A percentile compares a stretch with the other conserved stretches of the same genome.
Evolutionary conservation across 805 yeast genomes (phyloP).

Genomic region (Spathaspora hagerdaliae): DNA sequence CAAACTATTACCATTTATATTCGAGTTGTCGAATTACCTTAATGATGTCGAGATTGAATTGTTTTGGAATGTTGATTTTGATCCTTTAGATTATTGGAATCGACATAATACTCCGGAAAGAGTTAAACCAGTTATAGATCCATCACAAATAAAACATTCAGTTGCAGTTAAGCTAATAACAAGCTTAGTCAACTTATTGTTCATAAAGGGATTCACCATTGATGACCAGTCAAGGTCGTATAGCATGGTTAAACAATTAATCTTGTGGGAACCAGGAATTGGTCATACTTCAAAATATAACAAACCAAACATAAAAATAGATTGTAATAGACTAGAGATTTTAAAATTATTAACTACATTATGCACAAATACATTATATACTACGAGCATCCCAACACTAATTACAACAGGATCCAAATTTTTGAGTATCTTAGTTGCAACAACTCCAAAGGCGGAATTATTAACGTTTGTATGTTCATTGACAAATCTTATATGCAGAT

Average conservation of each 20-base stretch:
- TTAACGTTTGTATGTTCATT: constrained; percentile 63
- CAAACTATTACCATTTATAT: constrained; percentile 61
- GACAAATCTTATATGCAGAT: constrained; percentile 57
- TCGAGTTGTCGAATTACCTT: constrained; percentile 42
- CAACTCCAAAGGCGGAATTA: constrained; percentile 45
- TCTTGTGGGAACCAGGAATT: constrained; percentile 80
- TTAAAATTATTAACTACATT: constrained; percentile 58
- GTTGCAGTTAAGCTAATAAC: constrained; percentile 10
- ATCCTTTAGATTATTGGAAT: constrained; percentile 4
- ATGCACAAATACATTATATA: constrained; percentile 54
- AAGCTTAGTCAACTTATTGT: constrained; percentile 43
- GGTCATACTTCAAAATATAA: constrained; percentile 39
- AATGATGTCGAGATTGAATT: constrained; percentile 22
- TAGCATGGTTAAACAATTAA: background rate
- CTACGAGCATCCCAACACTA: constrained; percentile 38
- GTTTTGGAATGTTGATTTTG: constrained; percentile 16
- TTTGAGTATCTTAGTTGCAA: constrained; percentile 50
- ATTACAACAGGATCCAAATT: constrained; percentile 57
- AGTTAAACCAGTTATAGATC: background rate
- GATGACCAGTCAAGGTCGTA: background rate
- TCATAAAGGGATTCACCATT: constrained; percentile 55
- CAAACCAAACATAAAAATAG: constrained; percentile 34
- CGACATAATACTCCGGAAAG: background rate
- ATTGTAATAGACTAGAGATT: constrained; percentile 65
- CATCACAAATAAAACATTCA: background rate